phyloP scores from a whole-genome alignment of 306 rosid genomes.

The Citrullus mucosospermus region DNA sequence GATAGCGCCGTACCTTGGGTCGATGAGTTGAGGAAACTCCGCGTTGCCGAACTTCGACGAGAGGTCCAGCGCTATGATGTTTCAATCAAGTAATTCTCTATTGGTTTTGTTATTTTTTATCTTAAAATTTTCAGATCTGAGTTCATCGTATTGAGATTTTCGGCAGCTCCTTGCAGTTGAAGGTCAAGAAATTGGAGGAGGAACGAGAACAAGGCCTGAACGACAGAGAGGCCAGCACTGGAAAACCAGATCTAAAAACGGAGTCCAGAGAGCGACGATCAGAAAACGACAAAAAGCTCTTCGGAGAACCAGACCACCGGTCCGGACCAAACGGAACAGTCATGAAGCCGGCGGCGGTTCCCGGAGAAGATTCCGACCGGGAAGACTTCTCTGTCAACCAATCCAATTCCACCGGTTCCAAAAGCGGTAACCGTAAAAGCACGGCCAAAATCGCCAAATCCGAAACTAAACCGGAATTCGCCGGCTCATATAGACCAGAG shows the following conservation, averaged over 20 bases:
- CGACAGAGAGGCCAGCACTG: slow-evolving; percentile 20
- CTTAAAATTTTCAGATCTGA: slow-evolving; percentile 32
- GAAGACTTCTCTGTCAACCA: slow-evolving; percentile 70
- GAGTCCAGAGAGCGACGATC: slow-evolving; percentile 23
- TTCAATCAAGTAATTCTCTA: slow-evolving; percentile 42
- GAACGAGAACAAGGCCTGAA: slow-evolving; percentile 24
- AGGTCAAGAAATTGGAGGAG: slow-evolving; percentile 58
- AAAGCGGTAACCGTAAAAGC: slow-evolving; percentile 31
- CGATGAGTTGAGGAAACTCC: slow-evolving; percentile 47
- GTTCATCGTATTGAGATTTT: background rate
- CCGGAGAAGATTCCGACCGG: slow-evolving; percentile 48
- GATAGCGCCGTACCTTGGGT: slow-evolving; percentile 49
- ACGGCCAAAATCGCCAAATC: slow-evolving; percentile 10
- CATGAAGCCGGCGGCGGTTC: slow-evolving; percentile 10
- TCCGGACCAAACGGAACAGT: slow-evolving; percentile 18
- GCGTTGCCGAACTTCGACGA: slow-evolving; percentile 60
- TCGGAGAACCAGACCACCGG: slow-evolving; percentile 8
- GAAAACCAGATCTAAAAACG: slow-evolving; percentile 55
- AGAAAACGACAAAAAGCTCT: slow-evolving; percentile 28
- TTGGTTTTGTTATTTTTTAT: background rate
- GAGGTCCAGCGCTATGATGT: slow-evolving; percentile 55
- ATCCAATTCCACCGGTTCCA: slow-evolving; percentile 72
- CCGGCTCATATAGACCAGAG: slow-evolving; percentile 16
- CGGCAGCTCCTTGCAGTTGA: slow-evolving; percentile 53
- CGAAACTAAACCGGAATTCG: slow-evolving; percentile 6